A percentile compares a stretch with the other conserved stretches of the same genome.
phyloP scores from a whole-genome alignment of 2,329 filamentous ascomycete genomes.

The Alternaria triticina region DNA sequence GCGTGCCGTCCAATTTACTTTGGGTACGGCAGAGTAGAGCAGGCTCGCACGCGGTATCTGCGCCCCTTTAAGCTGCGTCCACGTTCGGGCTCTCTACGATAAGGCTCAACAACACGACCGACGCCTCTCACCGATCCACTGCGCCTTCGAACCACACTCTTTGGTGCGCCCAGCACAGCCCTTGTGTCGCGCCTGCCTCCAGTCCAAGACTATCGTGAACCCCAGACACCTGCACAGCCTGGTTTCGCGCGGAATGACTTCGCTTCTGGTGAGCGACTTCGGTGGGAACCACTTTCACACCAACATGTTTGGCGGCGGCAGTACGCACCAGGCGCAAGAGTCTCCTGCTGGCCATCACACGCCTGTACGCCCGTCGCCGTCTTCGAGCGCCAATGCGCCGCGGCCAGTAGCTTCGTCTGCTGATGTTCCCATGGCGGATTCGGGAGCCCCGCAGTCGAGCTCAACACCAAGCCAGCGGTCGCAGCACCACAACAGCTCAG shows the following conservation, averaged over 20 bases:
- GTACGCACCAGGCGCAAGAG: constrained; percentile 51
- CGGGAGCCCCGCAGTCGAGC: constrained; percentile 39
- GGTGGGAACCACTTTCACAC: constrained; percentile 76
- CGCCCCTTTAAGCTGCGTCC: constrained; percentile 29
- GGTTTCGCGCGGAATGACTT: constrained; percentile 62
- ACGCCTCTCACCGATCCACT: constrained; percentile 20
- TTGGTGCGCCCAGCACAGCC: constrained; percentile 13
- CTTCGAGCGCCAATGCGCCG: constrained; percentile 33
- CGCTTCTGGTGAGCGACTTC: constrained; percentile 70
- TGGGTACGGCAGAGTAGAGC: constrained; percentile 48
- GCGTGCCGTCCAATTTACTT: constrained; percentile 54
- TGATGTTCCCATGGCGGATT: constrained; percentile 51
- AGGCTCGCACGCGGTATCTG: constrained; percentile 28
- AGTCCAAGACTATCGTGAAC: constrained; percentile 1
- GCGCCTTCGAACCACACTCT: constrained; percentile 19
- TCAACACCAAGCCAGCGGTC: constrained; percentile 37
- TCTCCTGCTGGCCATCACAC: constrained; percentile 44
- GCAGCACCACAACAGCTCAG: constrained; percentile 31
- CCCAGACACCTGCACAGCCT: constrained; percentile 13
- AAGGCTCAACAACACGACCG: constrained; percentile 31
- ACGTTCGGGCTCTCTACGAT: constrained; percentile 22
- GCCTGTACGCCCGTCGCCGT: constrained; percentile 42
- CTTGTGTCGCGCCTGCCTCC: constrained; percentile 19
- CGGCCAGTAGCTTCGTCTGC: constrained; percentile 31
- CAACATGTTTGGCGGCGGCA: constrained; percentile 67